A percentile compares a stretch with the other conserved stretches of the same genome.
Evolutionary conservation across 805 yeast genomes (phyloP).

Genomic region (Wickerhamiella slavikovae): DNA sequence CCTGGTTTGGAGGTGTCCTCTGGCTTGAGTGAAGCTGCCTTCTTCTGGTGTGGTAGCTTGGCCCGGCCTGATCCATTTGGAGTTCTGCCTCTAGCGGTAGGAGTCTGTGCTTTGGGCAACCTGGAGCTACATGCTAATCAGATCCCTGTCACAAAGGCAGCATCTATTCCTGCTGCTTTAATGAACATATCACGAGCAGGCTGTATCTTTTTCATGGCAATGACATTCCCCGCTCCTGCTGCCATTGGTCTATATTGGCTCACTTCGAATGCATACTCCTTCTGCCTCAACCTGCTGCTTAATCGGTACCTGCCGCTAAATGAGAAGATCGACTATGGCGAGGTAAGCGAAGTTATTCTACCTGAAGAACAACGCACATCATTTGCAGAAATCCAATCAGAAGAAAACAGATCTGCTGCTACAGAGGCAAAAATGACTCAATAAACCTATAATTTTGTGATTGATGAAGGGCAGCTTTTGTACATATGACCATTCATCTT

Average conservation of each 20-base stretch:
- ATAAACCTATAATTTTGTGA: not conserved
- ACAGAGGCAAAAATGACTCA: too few relatives aligned
- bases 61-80: constrained; percentile 39
- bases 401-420: too few relatives aligned
- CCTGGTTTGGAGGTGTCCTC: constrained; percentile 16
- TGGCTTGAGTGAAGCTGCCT: constrained; percentile 26
- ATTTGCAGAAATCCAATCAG: not conserved
- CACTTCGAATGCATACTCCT: constrained; percentile 59
- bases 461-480: not conserved
- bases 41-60: constrained; percentile 42
- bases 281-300: constrained; percentile 51
- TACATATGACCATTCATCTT: not conserved
- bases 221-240: constrained; percentile 70
- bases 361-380: not conserved
- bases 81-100: constrained; percentile 49
- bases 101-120: constrained; percentile 50
- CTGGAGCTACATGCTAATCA: constrained; percentile 67
- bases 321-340: constrained; percentile 21
- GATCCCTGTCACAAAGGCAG: constrained; percentile 14
- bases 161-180: constrained; percentile 18
- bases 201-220: constrained; percentile 60
- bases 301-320: constrained; percentile 44
- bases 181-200: constrained; percentile 55
- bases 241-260: constrained; percentile 80
- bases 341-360: not conserved